Percentiles rank a stretch among this genome's conserved stretches.
These are phyloP conservation scores for Cladosporium sp. DNA, from an alignment of 2,329 filamentous ascomycete genomes.

Conservation along the genomic window DNA sequence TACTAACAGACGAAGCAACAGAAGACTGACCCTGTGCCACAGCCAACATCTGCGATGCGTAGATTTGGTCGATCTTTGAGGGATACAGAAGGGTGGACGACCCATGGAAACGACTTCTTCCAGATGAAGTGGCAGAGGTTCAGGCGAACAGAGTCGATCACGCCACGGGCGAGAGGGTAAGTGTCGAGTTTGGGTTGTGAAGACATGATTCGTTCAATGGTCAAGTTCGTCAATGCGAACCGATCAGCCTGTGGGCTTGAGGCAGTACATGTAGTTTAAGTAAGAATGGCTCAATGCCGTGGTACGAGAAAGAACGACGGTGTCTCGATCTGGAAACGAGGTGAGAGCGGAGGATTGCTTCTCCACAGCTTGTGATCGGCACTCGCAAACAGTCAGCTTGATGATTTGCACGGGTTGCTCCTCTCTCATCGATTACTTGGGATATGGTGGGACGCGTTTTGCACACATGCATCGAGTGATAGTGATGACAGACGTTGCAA, in stretches of 20 bases:
- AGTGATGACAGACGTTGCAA: too few species aligned
- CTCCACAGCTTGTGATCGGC: too few species aligned
- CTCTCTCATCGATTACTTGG: too few species aligned
- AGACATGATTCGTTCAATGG: not conserved
- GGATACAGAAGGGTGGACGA: constrained; percentile 13
- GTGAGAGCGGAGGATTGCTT: not conserved
- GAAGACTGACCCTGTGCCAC: constrained; percentile 13
- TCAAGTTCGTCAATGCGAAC: not conserved
- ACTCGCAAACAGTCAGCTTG: too few species aligned
- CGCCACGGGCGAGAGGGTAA: constrained; percentile 14
- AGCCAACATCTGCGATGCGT: constrained; percentile 11
- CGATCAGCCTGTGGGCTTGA: not conserved
- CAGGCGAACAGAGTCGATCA: constrained; percentile 12
- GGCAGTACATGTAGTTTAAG: not conserved
- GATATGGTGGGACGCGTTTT: too few species aligned
- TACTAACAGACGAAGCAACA: not conserved
- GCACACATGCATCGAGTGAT: too few species aligned
- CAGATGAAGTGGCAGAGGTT: constrained; percentile 19
- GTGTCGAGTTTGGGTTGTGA: constrained; percentile 11
- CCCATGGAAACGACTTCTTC: constrained; percentile 17
- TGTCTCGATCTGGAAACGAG: not conserved
- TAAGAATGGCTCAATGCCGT: not conserved
- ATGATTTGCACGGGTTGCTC: too few species aligned
- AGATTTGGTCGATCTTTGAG: constrained; percentile 1
- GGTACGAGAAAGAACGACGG: not conserved